These are phyloP conservation scores for Saccharomycopsis amapae DNA, from an alignment of 805 yeast genomes.

Conservation along the genomic window DNA sequence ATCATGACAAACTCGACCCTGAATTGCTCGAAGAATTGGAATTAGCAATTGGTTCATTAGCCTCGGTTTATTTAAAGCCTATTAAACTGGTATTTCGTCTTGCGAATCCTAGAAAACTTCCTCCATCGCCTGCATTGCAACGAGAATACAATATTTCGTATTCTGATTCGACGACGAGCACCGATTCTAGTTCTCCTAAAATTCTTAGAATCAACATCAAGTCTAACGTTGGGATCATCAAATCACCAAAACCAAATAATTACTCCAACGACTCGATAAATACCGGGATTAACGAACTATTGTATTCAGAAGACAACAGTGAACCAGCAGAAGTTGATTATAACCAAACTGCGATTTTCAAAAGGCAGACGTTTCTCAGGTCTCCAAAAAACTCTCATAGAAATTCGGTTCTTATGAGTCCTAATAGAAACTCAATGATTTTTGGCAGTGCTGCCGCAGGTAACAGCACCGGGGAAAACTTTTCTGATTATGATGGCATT, in stretches of 20 bases:
- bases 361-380: neutral
- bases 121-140: conserved; percentile 22
- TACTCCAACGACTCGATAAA: too few relatives aligned
- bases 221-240: too few relatives aligned
- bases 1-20: conserved; percentile 64
- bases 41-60: conserved; percentile 70
- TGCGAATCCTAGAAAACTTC: conserved; percentile 44
- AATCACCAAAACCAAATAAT: too few relatives aligned
- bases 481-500: too few relatives aligned
- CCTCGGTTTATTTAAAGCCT: conserved; percentile 79
- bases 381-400: neutral
- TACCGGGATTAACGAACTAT: too few relatives aligned
- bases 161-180: conserved; percentile 1
- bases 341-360: neutral
- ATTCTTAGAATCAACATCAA: conserved; percentile 17
- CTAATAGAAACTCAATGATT: neutral
- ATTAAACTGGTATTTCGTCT: conserved; percentile 68
- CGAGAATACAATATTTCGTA: neutral
- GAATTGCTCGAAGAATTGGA: conserved; percentile 72
- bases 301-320: too few relatives aligned
- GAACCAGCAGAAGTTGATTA: neutral
- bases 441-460: too few relatives aligned
- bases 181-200: conserved; percentile 3
- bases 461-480: too few relatives aligned
- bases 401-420: neutral